A percentile compares a stretch with the other conserved stretches of the same genome.
Evolutionary conservation across 257 asterid species (phyloP).

Genomic region (Solanum megistacrolobum): DNA sequence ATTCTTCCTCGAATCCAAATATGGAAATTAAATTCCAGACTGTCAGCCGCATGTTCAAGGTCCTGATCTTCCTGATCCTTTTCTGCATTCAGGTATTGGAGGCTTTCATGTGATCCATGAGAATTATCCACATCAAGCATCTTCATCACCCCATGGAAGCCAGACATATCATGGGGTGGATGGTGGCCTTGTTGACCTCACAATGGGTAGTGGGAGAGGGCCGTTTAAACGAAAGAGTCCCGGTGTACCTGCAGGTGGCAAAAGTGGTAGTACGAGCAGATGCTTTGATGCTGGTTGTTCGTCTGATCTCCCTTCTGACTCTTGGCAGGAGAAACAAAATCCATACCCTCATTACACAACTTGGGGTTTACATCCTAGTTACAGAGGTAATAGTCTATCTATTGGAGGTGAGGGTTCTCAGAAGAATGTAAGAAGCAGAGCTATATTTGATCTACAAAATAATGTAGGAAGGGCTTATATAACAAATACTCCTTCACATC

Average conservation of each 20-base stretch:
- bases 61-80: slow-evolving; percentile 30
- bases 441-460: slow-evolving; percentile 33
- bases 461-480: slow-evolving; percentile 28
- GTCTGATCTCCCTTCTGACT: slow-evolving; percentile 37
- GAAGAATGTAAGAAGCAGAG: slow-evolving; percentile 63
- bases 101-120: slow-evolving; percentile 34
- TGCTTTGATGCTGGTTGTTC: slow-evolving; percentile 62
- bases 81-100: slow-evolving; percentile 30
- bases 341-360: slow-evolving; percentile 33
- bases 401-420: slow-evolving; percentile 38
- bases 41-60: slow-evolving; percentile 39
- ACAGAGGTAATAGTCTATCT: slow-evolving; percentile 45
- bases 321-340: slow-evolving; percentile 49
- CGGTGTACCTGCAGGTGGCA: slow-evolving; percentile 35
- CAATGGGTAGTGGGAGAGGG: slow-evolving; percentile 42
- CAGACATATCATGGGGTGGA: slow-evolving; percentile 38
- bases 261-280: slow-evolving; percentile 56
- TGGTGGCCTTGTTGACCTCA: slow-evolving; percentile 33
- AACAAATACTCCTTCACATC: slow-evolving; percentile 20
- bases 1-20: slow-evolving; percentile 26
- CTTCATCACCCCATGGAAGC: slow-evolving; percentile 46
- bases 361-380: slow-evolving; percentile 33
- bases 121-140: slow-evolving; percentile 35
- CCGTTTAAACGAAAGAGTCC: slow-evolving; percentile 62
- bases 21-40: slow-evolving; percentile 25